These are phyloP conservation scores for Paecilomyces formosus DNA, from an alignment of 2,329 filamentous ascomycete species.

Conservation along the genomic window DNA sequence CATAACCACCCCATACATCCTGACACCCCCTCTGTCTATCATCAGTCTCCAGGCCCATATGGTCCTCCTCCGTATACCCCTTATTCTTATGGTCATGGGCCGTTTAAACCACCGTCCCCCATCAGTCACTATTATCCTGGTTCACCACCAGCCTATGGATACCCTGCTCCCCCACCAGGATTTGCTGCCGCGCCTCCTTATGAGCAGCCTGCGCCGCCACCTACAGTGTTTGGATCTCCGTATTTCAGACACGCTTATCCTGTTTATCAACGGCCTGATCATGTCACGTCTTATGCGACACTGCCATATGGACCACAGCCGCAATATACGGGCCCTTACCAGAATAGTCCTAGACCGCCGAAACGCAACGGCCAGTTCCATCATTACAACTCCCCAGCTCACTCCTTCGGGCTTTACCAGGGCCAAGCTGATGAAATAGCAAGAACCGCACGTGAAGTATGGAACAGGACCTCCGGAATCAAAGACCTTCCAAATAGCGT, in stretches of 20 bases:
- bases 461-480: slow-evolving; percentile 53
- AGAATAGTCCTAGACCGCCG: slow-evolving; percentile 2
- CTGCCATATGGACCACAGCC: slow-evolving; percentile 9
- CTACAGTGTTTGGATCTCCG: slow-evolving; percentile 15
- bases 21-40: slow-evolving; percentile 6
- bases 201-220: slow-evolving; percentile 11
- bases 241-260: slow-evolving; percentile 14
- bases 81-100: slow-evolving; percentile 20
- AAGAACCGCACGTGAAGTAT: slow-evolving; percentile 52
- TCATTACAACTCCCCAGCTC: slow-evolving; percentile 13
- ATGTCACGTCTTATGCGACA: slow-evolving; percentile 10
- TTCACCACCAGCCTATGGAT: slow-evolving; percentile 13
- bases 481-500: slow-evolving; percentile 56
- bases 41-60: slow-evolving; percentile 20
- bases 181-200: slow-evolving; percentile 11
- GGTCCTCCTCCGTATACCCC: slow-evolving; percentile 22
- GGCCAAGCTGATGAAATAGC: slow-evolving; percentile 48
- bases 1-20: slow-evolving; percentile 7
- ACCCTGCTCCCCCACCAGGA: slow-evolving; percentile 12
- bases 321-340: slow-evolving; percentile 6
- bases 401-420: slow-evolving; percentile 39
- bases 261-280: slow-evolving; percentile 11
- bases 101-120: slow-evolving; percentile 24
- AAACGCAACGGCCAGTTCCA: slow-evolving; percentile 5
- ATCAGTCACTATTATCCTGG: slow-evolving; percentile 14